Base-by-base conservation (phyloP, 2,329 filamentous ascomycete genomes). In the Lachnellula cervina region DNA sequence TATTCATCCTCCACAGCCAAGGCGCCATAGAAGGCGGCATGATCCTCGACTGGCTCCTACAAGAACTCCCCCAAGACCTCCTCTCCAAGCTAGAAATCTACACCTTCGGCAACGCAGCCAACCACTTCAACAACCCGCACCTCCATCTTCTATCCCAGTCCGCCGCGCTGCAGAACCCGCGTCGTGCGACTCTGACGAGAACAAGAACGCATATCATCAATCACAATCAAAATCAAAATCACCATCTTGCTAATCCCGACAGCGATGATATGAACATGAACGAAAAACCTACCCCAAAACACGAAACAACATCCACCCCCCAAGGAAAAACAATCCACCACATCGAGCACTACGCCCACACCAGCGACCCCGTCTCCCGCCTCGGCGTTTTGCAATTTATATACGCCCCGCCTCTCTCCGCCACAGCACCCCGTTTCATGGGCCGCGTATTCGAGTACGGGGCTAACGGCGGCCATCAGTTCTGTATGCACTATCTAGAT, bases 301-400 rank as follows among this genome's bases (percentile, higher is more conserved):
- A 42, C 19, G 16, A 44, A 21, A 46, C 19, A 9, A 57, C 11
- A 42, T 47, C 21, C 5, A 51, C 32, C 35, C 9, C 47, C 7
- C 74, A 11, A 62, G 72, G 61, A 5, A 67, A 68, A 19, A 80
- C 80, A 2, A 84, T 93, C 51, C 77, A 80, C 5, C 79, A 91
- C 61, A 86, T 94, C 40, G 89, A 94, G 71, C 89, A 94, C 70
- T 94, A 92, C 65, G 86, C 85, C 2, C 88, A 92, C 67, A 80
- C 79, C 8, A 80, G 77, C 16, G 89, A 94, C 64, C 88, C 90
- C 62, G 88, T 93, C 2, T 80, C 88, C 4, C 74, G 84, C 9
- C 89, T 87, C 79, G 89, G 89, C 1, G 82, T 91, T 5, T 74
- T 93, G 37, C 80, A 88, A 68, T 90, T 89, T 66, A 76, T 62